Evolutionary conservation across 352 stramenopile species (phyloP).

Genomic region (Globisporangium alternatum): DNA sequence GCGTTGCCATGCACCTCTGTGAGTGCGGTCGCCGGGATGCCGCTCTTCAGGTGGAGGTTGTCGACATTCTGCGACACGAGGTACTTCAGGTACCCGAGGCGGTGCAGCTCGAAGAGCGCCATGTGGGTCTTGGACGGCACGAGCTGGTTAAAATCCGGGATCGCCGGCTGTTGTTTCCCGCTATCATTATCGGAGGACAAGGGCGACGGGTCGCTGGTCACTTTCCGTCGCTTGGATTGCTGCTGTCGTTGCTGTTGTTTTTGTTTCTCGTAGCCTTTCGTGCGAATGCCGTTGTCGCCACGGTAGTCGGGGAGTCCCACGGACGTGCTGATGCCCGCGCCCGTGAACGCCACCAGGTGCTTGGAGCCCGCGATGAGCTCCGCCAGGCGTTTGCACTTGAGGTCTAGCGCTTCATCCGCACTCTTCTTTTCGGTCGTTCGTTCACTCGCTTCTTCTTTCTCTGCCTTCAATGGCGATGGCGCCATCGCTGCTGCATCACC

Average conservation of each 20-base stretch:
- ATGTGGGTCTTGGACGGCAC: constrained; percentile 81
- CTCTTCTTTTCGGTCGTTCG: not conserved
- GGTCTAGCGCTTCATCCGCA: constrained; percentile 32
- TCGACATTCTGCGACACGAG: constrained; percentile 85
- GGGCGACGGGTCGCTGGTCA: not conserved
- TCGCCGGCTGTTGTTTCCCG: constrained; percentile 5
- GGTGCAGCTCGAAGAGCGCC: constrained; percentile 74
- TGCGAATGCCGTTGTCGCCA: constrained; percentile 77
- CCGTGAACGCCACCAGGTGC: constrained; percentile 80
- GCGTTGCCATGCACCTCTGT: constrained; percentile 84
- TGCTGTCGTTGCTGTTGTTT: constrained; percentile 1
- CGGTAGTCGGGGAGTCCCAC: constrained; percentile 80
- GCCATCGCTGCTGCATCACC: too few relatives aligned
- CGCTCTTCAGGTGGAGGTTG: constrained; percentile 83
- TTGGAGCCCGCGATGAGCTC: constrained; percentile 53
- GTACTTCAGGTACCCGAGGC: constrained; percentile 68
- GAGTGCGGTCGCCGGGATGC: constrained; percentile 42
- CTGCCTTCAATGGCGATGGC: not conserved
- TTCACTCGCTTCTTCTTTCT: constrained; percentile 2
- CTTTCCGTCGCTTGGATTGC: constrained; percentile 6
- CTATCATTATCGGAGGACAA: constrained; percentile 17
- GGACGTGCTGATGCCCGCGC: constrained; percentile 76
- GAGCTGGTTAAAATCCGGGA: constrained; percentile 66
- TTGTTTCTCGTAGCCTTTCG: constrained; percentile 46
- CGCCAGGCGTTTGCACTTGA: constrained; percentile 58